Base-by-base conservation (phyloP, 176 grass and related monocot species). In the Lolium rigidum region DNA sequence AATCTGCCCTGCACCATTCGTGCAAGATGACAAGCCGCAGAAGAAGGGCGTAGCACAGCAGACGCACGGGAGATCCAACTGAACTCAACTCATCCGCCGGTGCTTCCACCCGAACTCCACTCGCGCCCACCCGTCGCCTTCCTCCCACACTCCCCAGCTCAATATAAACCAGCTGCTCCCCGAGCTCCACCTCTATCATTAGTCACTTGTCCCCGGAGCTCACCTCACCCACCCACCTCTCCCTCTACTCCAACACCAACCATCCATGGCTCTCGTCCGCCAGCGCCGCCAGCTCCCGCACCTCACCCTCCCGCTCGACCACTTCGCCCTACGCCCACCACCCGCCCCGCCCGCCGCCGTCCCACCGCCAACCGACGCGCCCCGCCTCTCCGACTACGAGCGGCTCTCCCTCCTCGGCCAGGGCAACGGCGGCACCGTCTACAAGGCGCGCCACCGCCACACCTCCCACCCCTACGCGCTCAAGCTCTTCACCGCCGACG, bases 361-460 rank as follows among this genome's bases (percentile, higher is more conserved):
- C 58, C 68, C 87, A 21, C 43, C 79, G 39, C 68, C 18, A 18
- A 7, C 81, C 60, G 83, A 87, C 67, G 69, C 68, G 14, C 61
- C 69, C 13, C 86, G 82, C 75, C 85, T 94, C 61, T 86, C 94
- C 10, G 95, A 97, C 78, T 92, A 91, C 81, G 95, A 97, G 76
- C 81, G 82, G 61, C 38, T 97, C 77, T 89, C 88, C 10, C 92
- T 94, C 4, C 95, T 97, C 44, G 95, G 92, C 25, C 95, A 97
- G 56, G 95, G 95, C 25, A 97, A 97, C 82, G 95, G 92, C 51
- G 95, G 95, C 38, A 97, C 90, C 7, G 95, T 97, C 11, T 92
- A 92, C 84, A 94, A 79, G 81, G 95, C 88, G 65, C 88, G 90
- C 37, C 92, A 94, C 86, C 86, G 95, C 47, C 63, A 82, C 25